phyloP scores from a whole-genome alignment of 495 filamentous ascomycete species.

The Penicillium crystallinum region DNA sequence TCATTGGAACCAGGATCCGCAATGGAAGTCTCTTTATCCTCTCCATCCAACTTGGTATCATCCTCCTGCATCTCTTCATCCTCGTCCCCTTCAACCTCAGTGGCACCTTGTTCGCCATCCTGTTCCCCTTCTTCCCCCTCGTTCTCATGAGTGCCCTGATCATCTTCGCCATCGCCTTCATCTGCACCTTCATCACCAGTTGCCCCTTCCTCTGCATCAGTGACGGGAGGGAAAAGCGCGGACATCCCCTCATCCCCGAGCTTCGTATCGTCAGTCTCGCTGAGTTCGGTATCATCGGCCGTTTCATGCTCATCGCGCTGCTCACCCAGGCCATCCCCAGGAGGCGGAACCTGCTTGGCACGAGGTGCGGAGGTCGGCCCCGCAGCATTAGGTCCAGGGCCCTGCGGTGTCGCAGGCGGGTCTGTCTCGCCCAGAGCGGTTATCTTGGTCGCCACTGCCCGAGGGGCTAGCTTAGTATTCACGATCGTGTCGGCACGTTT shows the following conservation, averaged over 20 bases:
- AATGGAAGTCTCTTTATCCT: conserved; percentile 11
- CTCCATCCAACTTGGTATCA: conserved; percentile 13
- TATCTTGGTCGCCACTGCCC: conserved; percentile 24
- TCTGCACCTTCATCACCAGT: conserved; percentile 51
- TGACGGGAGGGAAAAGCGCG: conserved; percentile 35
- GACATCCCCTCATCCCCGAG: conserved; percentile 40
- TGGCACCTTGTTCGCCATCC: conserved; percentile 14
- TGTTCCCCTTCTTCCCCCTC: neutral
- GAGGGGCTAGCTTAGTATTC: conserved; percentile 36
- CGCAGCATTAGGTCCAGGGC: conserved; percentile 4
- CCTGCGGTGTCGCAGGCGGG: conserved; percentile 7
- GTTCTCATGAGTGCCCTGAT: neutral
- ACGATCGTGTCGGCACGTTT: conserved; percentile 57
- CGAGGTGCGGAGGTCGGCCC: conserved; percentile 18
- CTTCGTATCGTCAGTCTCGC: conserved; percentile 55
- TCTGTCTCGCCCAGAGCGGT: conserved; percentile 24
- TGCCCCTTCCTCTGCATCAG: conserved; percentile 26
- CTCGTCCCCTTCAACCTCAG: conserved; percentile 17
- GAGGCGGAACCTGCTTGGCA: conserved; percentile 1
- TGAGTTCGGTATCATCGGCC: conserved; percentile 76
- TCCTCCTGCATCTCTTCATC: conserved; percentile 24
- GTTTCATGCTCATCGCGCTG: conserved; percentile 56
- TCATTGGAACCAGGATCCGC: conserved; percentile 8
- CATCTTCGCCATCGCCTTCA: conserved; percentile 21
- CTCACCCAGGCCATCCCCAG: conserved; percentile 16